These are phyloP conservation scores for Pyrenochaeta sp. DNA, from an alignment of 2,329 filamentous ascomycete species.

Conservation along the genomic window DNA sequence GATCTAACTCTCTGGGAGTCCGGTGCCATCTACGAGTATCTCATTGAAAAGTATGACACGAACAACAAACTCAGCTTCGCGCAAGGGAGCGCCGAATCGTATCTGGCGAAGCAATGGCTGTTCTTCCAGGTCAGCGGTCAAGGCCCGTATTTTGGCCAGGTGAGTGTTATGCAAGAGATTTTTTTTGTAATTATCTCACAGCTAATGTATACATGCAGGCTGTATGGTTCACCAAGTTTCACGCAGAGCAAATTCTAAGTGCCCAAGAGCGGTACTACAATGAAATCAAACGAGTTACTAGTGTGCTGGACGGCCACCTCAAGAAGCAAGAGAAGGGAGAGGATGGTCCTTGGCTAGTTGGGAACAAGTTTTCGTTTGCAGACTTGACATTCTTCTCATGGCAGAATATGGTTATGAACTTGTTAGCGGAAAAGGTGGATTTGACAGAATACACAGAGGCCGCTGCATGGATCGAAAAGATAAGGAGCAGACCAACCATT, in stretches of 20 bases:
- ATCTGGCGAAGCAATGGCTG: conserved; percentile 54
- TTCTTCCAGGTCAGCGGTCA: conserved; percentile 56
- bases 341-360: conserved; percentile 41
- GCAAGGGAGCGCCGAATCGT: conserved; percentile 43
- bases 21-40: conserved; percentile 55
- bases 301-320: conserved; percentile 55
- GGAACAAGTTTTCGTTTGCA: conserved; percentile 32
- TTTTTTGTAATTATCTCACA: no score
- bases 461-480: conserved; percentile 23
- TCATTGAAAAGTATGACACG: conserved; percentile 55
- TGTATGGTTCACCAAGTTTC: conserved; percentile 47
- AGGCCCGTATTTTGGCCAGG: conserved; percentile 58
- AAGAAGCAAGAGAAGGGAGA: conserved; percentile 26
- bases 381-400: conserved; percentile 37
- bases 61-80: conserved; percentile 48
- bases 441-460: conserved; percentile 20
- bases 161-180: no score
- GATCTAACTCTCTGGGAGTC: conserved; percentile 54
- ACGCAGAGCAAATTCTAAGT: conserved; percentile 53
- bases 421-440: conserved; percentile 15
- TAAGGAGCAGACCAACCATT: conserved; percentile 10
- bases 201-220: no score
- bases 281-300: conserved; percentile 56
- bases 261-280: conserved; percentile 57
- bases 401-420: conserved; percentile 16